Evolutionary conservation across 1,139 yeast genomes (phyloP), one percentile per base, ranked within the genome.

Genomic region (Kodamaea suecica): DNA sequence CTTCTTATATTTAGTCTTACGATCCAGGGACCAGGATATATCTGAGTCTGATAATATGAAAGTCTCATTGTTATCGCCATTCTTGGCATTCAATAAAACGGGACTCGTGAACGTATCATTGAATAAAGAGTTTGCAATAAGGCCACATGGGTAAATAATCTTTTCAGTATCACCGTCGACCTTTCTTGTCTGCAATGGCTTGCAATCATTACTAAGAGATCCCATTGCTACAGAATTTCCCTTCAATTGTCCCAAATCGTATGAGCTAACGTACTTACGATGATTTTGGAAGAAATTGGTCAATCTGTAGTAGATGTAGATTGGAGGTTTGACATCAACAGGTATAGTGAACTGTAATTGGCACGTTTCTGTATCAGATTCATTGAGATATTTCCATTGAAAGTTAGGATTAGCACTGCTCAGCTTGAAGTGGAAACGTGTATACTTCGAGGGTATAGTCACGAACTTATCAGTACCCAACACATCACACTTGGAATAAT

Each of bases 261-360:
- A 80, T 5, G 87, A 80, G 40, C 75, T 76, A 23, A 84, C 90
- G 51, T 81, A 84, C 46, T 81, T 83, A 45, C 94, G 69, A 59
- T 84, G 94, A 52, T 84, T 84, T 53, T 84, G 94, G 52, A 66
- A 82, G 53, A 83, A 84, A 52, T 82, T 82, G 21, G 90, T 83
- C 49, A 84, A 61, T 47, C 73, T 78, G 56, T 84, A 84, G 57
- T 82, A 84, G 43, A 82, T 51, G 53, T 66, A 83, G n/a, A 82
- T 49, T 2, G 86, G 80, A 0, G 78, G 76, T 30, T 73, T 62
- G 42, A 84, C 65, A 37, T 76, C 76, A 30, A 61, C 66, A 4
- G 87, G 85, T 12, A 82, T 53, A 27, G 70, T 70, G 55, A 84
- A 83, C 48, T 76, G 73, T 11, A 84, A 49, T 26, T 63, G 61